These are phyloP conservation scores for Termitomyces sp. DNA, from an alignment of 768 basidiomycete species.

Conservation along the genomic window DNA sequence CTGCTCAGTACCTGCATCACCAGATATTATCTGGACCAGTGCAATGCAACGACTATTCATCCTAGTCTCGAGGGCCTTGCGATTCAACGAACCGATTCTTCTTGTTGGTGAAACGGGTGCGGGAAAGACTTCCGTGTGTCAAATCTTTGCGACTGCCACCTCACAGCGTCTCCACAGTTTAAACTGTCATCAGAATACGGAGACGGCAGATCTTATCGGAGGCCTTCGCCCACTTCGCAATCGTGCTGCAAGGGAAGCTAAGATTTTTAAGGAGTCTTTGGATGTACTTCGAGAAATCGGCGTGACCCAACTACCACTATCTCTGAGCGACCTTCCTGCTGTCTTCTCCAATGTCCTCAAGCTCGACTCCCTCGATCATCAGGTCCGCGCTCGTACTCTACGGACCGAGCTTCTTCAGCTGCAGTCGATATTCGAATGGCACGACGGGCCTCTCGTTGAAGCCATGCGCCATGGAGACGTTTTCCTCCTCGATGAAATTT, in stretches of 20 bases:
- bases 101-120: conserved; percentile 97
- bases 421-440: conserved; percentile 92
- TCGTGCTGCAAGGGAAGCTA: conserved; percentile 51
- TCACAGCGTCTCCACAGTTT: conserved; percentile 63
- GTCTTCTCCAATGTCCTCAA: conserved; percentile 26
- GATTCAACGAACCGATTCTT: conserved; percentile 90
- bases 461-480: conserved; percentile 86
- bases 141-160: conserved; percentile 72
- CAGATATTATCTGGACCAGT: conserved; percentile 82
- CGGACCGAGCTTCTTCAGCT: conserved; percentile 44
- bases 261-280: conserved; percentile 40
- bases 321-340: conserved; percentile 22
- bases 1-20: conserved; percentile 44
- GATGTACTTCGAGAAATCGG: conserved; percentile 39
- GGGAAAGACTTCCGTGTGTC: conserved; percentile 97
- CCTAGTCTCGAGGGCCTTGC: conserved; percentile 79
- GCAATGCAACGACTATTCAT: conserved; percentile 91
- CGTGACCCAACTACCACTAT: conserved; percentile 20
- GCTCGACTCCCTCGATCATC: conserved; percentile 21
- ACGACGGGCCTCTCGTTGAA: conserved; percentile 92
- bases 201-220: conserved; percentile 95
- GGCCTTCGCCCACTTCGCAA: conserved; percentile 87
- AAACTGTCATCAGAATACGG: conserved; percentile 98
- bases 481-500: conserved; percentile 94
- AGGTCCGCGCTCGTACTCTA: conserved; percentile 33